Evolutionary conservation across 257 asterid genomes (phyloP), one percentile per base, ranked within the genome.

Genomic region (Salvia rosmarinus): DNA sequence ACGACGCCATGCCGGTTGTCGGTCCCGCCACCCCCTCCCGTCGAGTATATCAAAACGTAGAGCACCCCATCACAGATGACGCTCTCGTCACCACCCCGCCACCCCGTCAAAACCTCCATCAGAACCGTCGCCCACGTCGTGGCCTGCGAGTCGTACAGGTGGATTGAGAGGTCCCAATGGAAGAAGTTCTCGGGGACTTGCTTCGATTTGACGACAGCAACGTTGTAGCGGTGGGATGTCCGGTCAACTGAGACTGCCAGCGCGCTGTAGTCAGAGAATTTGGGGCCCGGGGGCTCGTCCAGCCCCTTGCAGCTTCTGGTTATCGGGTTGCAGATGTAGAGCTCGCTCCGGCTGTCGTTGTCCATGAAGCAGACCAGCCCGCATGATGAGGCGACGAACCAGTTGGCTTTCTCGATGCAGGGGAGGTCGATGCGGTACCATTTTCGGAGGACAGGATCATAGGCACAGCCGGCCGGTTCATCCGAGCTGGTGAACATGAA

Each of bases 21-120:
- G 0, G 81, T 75, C 2, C 78, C 74, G 10, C 87, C 84, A 9
- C 88, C 30, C 30, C 30, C 88, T 14, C 90, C 96, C 4, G 83
- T 76, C 1, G 95, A 81, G 83, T 90, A 91, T 21, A 94, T 82
- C 61, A 94, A 64, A 56, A 91, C 84, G 84, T 94, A 89, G 81
- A 94, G 73, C 9, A 88, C 85, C 40, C 96, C 96, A n/a, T 78
- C 75, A 30, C 97, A 94, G 4, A 94, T 94, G 44, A 94, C 88
- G 12, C 98, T 89, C 74, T 94, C 97, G 13, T 91, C 96, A 8
- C 98, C 96, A 0, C 80, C 96, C 77, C 98, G 80, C 98, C 98
- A 91, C 11, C 97, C 96, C 0, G 85, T 52, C 50, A 94, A 68
- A 25, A 80, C 77, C 78, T 94, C 96, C 0, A 84, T 74, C 71